Base-by-base conservation (phyloP, 2,329 filamentous ascomycete genomes). In the Pseudogymnoascus sp. region DNA sequence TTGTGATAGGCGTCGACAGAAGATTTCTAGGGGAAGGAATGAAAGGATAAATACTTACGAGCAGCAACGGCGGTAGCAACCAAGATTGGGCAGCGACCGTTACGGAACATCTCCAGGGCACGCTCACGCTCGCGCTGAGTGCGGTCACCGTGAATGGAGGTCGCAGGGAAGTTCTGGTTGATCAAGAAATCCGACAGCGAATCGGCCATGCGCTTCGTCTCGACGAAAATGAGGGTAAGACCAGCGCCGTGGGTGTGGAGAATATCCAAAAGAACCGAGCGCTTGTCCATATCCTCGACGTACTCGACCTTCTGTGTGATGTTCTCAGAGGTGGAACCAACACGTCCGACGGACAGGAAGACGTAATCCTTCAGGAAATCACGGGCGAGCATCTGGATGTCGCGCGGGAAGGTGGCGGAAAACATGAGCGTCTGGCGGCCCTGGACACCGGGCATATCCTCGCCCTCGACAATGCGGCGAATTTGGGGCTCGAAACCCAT, bases 401-500 rank as follows among this genome's bases (percentile, higher is more conserved):
- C 95, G 71, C 93, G 91, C 66, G 95, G 95, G 86, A 99, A 99
- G 66, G 95, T 99, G 77, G 95, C 95, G 42, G 95, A 99, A 78
- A 99, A 99, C 95, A 99, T 99, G 82, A 99, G 93, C 63, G 95
- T 99, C 80, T 99, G 95, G 74, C 95, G 93, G 71, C 84, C 81
- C 69, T 87, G 80, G 65, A 93, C 90, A 62, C 79, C 77, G 64
- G 95, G 95, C 95, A 99, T 99, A 73, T 99, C 95, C 80, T 97
- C 95, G 65, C 92, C 92, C 79, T 97, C 93, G 53, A 99, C 95
- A 73, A 99, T 97, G 72, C 93, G 90, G 74, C 95, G 93, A 75
- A 99, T 99, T 81, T 99, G 95, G 73, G 95, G 95, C 83, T 99
- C 95, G 84, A 99, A 99, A 95, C 95, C 95, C 95, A 99, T 99